Evolutionary conservation across 1,284 basidiomycete genomes (phyloP), one percentile per base, ranked within the genome.

Genomic region (Boletellus deceptivus): DNA sequence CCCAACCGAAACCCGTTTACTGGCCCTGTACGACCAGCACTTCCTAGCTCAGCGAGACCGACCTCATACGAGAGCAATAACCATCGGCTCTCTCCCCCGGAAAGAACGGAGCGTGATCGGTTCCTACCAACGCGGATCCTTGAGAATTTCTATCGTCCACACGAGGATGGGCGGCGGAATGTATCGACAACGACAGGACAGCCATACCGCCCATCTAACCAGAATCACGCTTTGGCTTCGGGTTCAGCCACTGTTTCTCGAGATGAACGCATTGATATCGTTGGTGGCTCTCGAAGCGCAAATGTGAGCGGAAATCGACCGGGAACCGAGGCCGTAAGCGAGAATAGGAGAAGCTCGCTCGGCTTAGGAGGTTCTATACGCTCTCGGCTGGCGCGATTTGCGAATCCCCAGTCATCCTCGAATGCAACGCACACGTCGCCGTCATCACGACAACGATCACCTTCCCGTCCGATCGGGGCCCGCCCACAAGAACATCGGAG

Each of bases 401-500:
- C 61, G 40, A 55, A 50, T 48, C 37, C 47, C 4, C 63, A 64
- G 35, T 47, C 60, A 6, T 47, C 58, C 6, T 37, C 54, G 35
- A 60, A 46, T 17, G 1, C 16, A 1, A 8, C 39, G 25, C 48
- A 52, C 7, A 20, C n/a, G 5, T 10, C 51, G 4, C 25, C 47
- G 9, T 4, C 59, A n/a, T 52, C 59, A 5, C 52, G 50, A 39
- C 60, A 46, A 22, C 55, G 62, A 13, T 63, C 58, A 8, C 57
- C 64, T 1, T 44, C 61, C 8, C 64, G 55, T 45, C 62, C 60
- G 22, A 39, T 54, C 4, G 64, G 61, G 14, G 64, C 62, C 2
- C 64, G 64, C 27, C 55, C 61, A 4, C 61, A 65, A 35, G 61
- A 63, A n/a, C 58, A 46, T 18, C 51, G 58, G 17, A 46, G 60